Evolutionary conservation across 768 basidiomycete species (phyloP).

Genomic region (Pulveroboletus sp.): DNA sequence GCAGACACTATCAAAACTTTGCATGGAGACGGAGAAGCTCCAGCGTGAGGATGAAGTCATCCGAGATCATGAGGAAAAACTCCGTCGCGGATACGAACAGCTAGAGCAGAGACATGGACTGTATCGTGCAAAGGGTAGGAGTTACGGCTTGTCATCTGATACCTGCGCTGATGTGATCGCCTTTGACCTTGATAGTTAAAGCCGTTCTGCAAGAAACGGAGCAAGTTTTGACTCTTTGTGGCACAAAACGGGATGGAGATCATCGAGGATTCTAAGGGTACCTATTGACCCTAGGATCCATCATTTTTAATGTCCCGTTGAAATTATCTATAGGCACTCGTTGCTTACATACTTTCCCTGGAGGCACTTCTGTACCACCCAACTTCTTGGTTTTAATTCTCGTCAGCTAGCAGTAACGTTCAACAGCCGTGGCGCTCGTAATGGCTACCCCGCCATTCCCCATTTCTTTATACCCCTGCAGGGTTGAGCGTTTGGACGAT

Average conservation of each 20-base stretch:
- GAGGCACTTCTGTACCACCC: background rate
- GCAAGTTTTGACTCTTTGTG: slow-evolving; percentile 41
- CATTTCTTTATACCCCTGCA: background rate
- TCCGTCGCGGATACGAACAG: slow-evolving; percentile 35
- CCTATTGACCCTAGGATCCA: background rate
- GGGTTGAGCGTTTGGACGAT: background rate
- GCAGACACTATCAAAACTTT: slow-evolving; percentile 35
- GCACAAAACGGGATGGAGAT: slow-evolving; percentile 38
- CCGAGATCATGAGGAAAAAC: slow-evolving; percentile 37
- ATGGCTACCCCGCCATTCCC: background rate
- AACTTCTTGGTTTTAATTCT: background rate
- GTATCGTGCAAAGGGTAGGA: slow-evolving; percentile 40
- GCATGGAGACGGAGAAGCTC: slow-evolving; percentile 37
- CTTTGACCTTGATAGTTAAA: slow-evolving; percentile 29
- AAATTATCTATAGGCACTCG: background rate
- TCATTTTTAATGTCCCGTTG: no score
- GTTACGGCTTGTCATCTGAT: background rate
- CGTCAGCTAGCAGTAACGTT: background rate
- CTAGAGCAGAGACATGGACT: slow-evolving; percentile 38
- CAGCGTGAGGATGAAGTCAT: slow-evolving; percentile 38
- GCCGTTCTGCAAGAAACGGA: slow-evolving; percentile 42
- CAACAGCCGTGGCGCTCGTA: background rate
- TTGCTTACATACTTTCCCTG: background rate
- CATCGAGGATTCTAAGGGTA: slow-evolving; percentile 1
- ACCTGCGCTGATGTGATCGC: slow-evolving; percentile 5